Evolutionary conservation across 345 rosid genomes (phyloP), one percentile per base, ranked within the genome.

Genomic region (Dimocarpus longan): DNA sequence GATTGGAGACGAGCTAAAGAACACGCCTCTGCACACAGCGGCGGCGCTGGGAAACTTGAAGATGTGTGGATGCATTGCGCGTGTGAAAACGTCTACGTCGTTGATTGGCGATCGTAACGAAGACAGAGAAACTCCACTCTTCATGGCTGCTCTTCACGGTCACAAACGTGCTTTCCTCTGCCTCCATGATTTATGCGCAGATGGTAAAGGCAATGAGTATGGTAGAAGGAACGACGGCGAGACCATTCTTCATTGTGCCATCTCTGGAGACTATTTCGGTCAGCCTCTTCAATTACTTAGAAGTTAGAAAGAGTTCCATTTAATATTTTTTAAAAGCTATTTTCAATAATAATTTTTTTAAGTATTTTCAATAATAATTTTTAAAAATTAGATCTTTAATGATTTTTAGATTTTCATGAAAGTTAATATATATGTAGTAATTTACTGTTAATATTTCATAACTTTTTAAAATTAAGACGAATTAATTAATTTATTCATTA

Each of bases 1-100:
- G 26, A 68, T 67, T 1, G 40, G 0, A 19, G 83, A 84, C 43
- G 87, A 84, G 10, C 26, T 39, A 15, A 84, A 81, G 2, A 84
- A 84, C 50, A 87, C 86, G 5, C 78, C 90, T 16, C 88, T 89
- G 28, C 92, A 89, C 22, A 4, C 66, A 0, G 92, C 90, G 0
- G 92, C 92, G 22, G n/a, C 76, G 2, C 67, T 82, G 6, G 90
- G 92, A 24, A 84, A 66, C 50, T 77, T 52, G 3, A 74, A 66
- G 69, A 83, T 89, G 83, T 89, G 91, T 68, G 0, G 6, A 0
- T 57, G 42, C 83, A 78, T 90, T 3, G 83, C 83, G 15, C 8
- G 1, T 0, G 21, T 0, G 0, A 62, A 82, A 10, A 22, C 12
- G 0, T 26, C 13, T 10, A 22, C 16, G 0, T 26, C 13, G 2